These are phyloP conservation scores for Sabuloglossum arenarium DNA, from an alignment of 495 filamentous ascomycete genomes.

Conservation along the genomic window DNA sequence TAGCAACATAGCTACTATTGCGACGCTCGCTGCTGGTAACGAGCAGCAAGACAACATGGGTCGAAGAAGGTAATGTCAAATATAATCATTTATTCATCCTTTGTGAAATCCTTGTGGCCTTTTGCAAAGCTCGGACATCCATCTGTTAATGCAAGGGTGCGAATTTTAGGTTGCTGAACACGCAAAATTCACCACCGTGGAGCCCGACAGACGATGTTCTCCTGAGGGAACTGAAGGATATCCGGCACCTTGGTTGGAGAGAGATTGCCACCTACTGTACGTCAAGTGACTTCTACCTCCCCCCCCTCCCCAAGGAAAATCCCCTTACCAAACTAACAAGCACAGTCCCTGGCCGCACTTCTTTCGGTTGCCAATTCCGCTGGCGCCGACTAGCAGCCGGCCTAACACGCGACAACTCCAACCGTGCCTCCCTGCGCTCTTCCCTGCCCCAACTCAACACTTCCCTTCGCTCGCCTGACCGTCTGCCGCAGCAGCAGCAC, in stretches of 20 bases:
- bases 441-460: background rate
- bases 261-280: background rate
- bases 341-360: background rate
- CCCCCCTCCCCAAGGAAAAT: background rate
- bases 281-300: background rate
- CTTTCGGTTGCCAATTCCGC: conserved; percentile 1
- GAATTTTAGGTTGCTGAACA: background rate
- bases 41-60: background rate
- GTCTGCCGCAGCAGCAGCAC: background rate
- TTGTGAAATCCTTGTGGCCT: too few species aligned
- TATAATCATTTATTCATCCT: background rate
- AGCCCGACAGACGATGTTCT: background rate
- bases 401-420: background rate
- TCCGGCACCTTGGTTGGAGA: background rate
- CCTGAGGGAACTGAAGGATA: background rate
- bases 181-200: background rate
- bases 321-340: background rate
- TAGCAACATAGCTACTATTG: background rate
- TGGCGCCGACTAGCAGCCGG: background rate
- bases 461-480: background rate
- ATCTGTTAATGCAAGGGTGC: background rate
- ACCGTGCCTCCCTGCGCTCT: background rate
- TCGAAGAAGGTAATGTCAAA: background rate
- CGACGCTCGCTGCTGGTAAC: background rate
- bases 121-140: too few species aligned